phyloP scores from a whole-genome alignment of 148 eudicot species.

The Fagopyrum esculentum region DNA sequence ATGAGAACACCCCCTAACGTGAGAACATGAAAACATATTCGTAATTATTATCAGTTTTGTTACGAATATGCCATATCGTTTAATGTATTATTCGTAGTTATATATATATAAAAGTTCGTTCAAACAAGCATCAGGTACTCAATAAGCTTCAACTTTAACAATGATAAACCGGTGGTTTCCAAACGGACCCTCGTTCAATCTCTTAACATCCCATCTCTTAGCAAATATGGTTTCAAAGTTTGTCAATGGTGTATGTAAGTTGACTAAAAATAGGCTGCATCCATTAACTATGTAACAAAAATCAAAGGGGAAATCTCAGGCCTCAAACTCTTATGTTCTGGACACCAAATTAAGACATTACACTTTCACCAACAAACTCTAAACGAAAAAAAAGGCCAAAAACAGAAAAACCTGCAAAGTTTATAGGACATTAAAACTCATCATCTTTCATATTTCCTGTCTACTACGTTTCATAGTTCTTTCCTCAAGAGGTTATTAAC shows the following conservation, averaged over 20 bases:
- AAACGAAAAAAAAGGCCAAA: not conserved
- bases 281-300: not conserved
- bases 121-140: not conserved
- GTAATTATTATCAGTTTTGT: too few relatives aligned
- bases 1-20: too few relatives aligned
- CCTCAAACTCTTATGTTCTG: not conserved
- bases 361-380: not conserved
- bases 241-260: not conserved
- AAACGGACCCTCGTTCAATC: not conserved
- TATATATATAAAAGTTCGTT: too few relatives aligned
- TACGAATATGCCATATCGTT: too few relatives aligned
- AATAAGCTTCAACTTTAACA: too few relatives aligned
- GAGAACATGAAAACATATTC: too few relatives aligned
- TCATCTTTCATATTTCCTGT: not conserved
- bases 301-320: not conserved
- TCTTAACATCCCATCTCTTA: not conserved
- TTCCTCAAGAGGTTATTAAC: not conserved
- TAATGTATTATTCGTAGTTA: too few relatives aligned
- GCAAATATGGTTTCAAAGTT: not conserved
- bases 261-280: constrained; percentile 3
- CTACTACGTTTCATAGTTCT: not conserved
- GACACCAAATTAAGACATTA: not conserved
- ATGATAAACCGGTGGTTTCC: too few relatives aligned
- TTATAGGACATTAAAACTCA: not conserved
- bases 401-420: not conserved